A percentile compares a stretch with the other conserved stretches of the same genome.
Conservation (phyloP, 805 yeast species). For the Candida rishiriensis region DNA sequence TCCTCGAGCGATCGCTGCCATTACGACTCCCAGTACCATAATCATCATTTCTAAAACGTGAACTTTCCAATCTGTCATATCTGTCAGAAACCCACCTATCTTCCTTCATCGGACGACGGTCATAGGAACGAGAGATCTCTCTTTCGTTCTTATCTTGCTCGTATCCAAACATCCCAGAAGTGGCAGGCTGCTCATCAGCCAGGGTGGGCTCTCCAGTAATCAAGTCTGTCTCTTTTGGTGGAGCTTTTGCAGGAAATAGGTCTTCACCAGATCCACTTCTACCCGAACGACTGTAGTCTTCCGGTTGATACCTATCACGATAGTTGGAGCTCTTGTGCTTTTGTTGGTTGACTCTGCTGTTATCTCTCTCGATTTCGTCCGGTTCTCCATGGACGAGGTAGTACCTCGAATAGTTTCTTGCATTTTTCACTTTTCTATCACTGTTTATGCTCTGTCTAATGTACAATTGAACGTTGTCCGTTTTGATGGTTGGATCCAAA, state of each 20-base stretch:
- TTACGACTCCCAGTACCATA: not conserved
- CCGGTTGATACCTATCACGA: constrained; percentile 1
- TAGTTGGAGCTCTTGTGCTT: constrained; percentile 16
- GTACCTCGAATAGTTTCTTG: constrained; percentile 56
- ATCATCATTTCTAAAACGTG: not conserved
- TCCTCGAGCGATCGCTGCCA: not conserved
- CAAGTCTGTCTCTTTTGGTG: constrained; percentile 9
- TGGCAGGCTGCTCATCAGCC: not conserved
- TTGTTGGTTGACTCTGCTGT: constrained; percentile 3
- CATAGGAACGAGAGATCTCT: constrained; percentile 27
- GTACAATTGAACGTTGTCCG: constrained; percentile 29
- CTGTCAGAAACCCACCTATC: constrained; percentile 11
- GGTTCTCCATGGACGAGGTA: constrained; percentile 73
- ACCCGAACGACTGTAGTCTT: not conserved
- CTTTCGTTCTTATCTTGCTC: constrained; percentile 28
- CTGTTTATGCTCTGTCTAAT: constrained; percentile 47
- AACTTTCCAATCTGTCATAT: not conserved
- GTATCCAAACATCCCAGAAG: constrained; percentile 33
- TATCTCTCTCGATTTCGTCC: constrained; percentile 32
- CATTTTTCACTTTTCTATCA: constrained; percentile 55
- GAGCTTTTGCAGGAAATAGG: not conserved
- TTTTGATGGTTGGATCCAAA: constrained; percentile 13
- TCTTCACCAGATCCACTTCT: constrained; percentile 21
- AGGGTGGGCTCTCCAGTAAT: constrained; percentile 19
- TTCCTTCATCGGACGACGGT: too few species aligned